A percentile compares a stretch with the other conserved stretches of the same genome.
These are phyloP conservation scores for Coniferiporia sulphurascens DNA, from an alignment of 1,284 basidiomycete species.

Conservation along the genomic window DNA sequence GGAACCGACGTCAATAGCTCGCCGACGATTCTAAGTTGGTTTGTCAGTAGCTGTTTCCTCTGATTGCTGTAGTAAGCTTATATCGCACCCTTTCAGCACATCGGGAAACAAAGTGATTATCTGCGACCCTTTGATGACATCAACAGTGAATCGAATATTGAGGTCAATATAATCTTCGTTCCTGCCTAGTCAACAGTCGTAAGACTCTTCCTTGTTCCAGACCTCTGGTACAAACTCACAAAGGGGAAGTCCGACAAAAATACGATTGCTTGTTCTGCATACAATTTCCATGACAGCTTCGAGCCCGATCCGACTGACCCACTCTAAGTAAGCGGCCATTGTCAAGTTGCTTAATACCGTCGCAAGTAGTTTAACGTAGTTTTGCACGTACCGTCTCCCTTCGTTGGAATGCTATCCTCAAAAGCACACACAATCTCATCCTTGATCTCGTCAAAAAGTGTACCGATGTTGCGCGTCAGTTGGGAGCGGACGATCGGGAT, in stretches of 20 bases:
- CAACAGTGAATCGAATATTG: neutral
- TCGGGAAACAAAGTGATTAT: constrained; percentile 11
- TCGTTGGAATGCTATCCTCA: constrained; percentile 16
- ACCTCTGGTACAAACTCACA: constrained; percentile 26
- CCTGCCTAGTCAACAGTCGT: neutral
- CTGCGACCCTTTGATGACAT: constrained; percentile 5
- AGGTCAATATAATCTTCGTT: constrained; percentile 8
- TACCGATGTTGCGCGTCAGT: constrained; percentile 19
- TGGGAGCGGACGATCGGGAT: constrained; percentile 17
- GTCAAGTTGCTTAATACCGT: too few species aligned
- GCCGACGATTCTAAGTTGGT: constrained; percentile 1
- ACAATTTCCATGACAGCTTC: constrained; percentile 24
- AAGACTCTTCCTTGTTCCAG: neutral
- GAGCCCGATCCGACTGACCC: constrained; percentile 26
- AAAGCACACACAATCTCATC: constrained; percentile 21
- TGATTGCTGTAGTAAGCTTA: neutral
- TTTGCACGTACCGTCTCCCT: constrained; percentile 8
- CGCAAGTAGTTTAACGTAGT: neutral
- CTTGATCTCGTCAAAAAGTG: constrained; percentile 18
- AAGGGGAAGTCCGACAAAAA: constrained; percentile 37
- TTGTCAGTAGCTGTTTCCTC: neutral
- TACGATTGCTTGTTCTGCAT: constrained; percentile 31
- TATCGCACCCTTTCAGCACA: constrained; percentile 3
- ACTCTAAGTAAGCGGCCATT: constrained; percentile 25
- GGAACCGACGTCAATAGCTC: constrained; percentile 8